Base-by-base conservation (phyloP, 805 yeast species). In the Suhomyces vadensis region DNA sequence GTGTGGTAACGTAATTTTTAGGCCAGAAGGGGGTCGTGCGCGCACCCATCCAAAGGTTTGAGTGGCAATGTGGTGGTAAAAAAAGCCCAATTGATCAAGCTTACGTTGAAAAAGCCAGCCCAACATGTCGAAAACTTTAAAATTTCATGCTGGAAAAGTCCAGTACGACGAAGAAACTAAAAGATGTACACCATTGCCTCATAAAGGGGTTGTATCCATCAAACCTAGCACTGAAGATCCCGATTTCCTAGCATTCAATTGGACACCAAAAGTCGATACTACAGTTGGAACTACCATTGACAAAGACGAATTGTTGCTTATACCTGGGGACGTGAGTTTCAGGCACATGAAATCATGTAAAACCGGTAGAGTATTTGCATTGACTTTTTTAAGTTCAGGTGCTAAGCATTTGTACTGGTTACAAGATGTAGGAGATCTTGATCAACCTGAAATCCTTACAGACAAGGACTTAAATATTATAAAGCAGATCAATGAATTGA, bases 301-400 rank as follows among this genome's bases (percentile, higher is more conserved):
- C 44, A 71, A 71, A 36, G 85, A 81, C 43, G 90, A 83, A 51
- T 71, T 87, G 46, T 70, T 87, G 51, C 78, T 88, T 35, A 82
- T 88, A 53, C 94, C 95, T 0, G 95, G 95, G 1, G 96, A 89
- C 57, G 92, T 86, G 41, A 79, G 83, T 35, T 87, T 90, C 81
- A 77, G 78, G 49, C 86, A 79, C 43, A 79, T 87, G 35, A 63
- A 73, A 40, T 79, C 87, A 22, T 85, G 95, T 63, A 76, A 67
- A 35, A 78, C 89, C 0, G 96, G 96, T 11, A 73, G 96, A 48
- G 90, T 89, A 11, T 83, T 81, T 52, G 82, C 83, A 19, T 73
- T 85, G 64, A 75, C 78, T 47, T 84, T 84, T 60, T 69, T 74
- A 52, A 73, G 82, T 46, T 77, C 87, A 21, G 85, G 86, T 39